Evolutionary conservation across 306 rosid species (phyloP).

Genomic region (Canavalia ensiformis): DNA sequence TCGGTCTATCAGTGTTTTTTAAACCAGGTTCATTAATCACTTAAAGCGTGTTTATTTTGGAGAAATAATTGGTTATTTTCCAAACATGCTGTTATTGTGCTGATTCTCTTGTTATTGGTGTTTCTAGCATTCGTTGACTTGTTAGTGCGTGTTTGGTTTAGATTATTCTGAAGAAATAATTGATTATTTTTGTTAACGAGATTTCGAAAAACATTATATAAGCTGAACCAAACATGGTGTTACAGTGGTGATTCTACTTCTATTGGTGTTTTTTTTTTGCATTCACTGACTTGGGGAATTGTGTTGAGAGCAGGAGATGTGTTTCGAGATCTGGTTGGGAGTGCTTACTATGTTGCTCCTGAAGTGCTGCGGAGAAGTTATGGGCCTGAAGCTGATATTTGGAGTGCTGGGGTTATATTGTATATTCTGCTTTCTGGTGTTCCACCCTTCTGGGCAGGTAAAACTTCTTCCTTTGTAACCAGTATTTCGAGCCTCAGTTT

Average conservation of each 20-base stretch:
- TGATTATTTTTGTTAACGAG: too few species aligned
- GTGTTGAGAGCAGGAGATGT: conserved; percentile 68
- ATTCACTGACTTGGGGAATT: not conserved
- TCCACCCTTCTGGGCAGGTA: conserved; percentile 99
- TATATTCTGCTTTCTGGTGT: conserved; percentile 96
- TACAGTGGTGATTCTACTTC: too few species aligned
- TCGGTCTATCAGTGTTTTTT: conserved; percentile 89
- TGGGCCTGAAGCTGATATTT: conserved; percentile 92
- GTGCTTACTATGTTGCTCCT: conserved; percentile 98
- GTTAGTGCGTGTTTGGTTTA: too few species aligned
- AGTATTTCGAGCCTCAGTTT: not conserved
- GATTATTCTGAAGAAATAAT: too few species aligned
- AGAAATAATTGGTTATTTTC: too few species aligned
- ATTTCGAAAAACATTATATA: too few species aligned
- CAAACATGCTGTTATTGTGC: too few species aligned
- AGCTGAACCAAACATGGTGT: too few species aligned
- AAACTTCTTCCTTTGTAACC: conserved; percentile 15
- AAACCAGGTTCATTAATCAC: conserved; percentile 62
- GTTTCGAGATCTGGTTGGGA: conserved; percentile 90
- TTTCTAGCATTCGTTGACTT: conserved; percentile 7
- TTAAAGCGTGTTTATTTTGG: too few species aligned
- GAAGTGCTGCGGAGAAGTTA: conserved; percentile 85
- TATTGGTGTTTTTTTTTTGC: too few species aligned
- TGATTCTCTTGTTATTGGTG: not conserved
- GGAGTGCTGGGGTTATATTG: conserved; percentile 95